Conservation (phyloP, 2,329 filamentous ascomycete species). For the Penicillium vulpinum region DNA sequence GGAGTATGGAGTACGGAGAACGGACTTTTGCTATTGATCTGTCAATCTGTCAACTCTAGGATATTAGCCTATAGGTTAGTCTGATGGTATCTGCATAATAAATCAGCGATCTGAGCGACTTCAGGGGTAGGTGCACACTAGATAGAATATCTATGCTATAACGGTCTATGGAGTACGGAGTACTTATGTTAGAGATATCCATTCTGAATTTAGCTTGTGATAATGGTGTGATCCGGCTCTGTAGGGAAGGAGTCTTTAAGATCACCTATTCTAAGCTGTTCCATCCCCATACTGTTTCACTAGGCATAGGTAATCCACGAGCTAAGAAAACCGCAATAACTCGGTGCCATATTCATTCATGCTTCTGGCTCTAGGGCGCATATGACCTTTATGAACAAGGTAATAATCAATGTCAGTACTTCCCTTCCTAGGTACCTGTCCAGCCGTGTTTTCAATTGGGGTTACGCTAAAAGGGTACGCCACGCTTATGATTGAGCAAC, state of each 20-base stretch:
- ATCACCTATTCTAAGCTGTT: not conserved
- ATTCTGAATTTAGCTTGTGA: constrained; percentile 15
- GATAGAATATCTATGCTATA: not conserved
- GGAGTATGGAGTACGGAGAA: not conserved
- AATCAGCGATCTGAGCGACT: not conserved
- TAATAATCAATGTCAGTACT: not conserved
- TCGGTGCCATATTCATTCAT: not conserved
- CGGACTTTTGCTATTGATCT: constrained; percentile 1
- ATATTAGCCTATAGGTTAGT: not conserved
- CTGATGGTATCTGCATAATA: not conserved
- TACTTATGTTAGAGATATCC: not conserved
- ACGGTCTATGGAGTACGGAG: no score
- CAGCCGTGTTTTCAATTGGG: constrained; percentile 21
- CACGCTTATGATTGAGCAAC: constrained; percentile 22
- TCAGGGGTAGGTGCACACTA: not conserved
- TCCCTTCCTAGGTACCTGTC: constrained; percentile 4
- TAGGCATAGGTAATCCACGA: not conserved
- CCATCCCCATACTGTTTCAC: constrained; percentile 1
- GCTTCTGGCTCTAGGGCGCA: not conserved
- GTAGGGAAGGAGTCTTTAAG: constrained; percentile 8
- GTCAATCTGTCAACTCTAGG: not conserved
- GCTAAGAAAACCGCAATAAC: not conserved
- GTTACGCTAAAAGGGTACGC: constrained; percentile 20
- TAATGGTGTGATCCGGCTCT: constrained; percentile 17
- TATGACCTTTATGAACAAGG: not conserved